Evolutionary conservation across 805 yeast genomes (phyloP), one percentile per base, ranked within the genome.

Genomic region (Metschnikowia orientalis): DNA sequence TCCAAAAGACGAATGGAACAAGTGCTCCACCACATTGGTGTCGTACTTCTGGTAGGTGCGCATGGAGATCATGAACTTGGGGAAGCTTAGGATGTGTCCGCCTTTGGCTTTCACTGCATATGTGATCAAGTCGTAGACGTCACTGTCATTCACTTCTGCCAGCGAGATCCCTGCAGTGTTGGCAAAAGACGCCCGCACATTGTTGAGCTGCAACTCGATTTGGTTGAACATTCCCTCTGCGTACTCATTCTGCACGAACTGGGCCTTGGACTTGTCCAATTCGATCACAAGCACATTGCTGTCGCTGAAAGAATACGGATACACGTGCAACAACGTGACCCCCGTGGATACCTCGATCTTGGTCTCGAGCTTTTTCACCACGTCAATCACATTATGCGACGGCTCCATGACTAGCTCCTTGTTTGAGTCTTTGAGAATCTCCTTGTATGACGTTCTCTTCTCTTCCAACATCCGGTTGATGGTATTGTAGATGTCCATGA

Each of bases 231-330:
- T 49, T 5, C 63, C 67, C 17, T 63, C 53, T 4, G 63, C 57
- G 11, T 66, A 62, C 27, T 66, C 71, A 30, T 63, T 62, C 44
- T 75, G 77, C 7, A 71, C 59, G 47, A 74, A 75, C n/a, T 53
- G 54, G 7, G 75, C 82, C n/a, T 54, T 57, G 2, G 79, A 57
- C 24, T 73, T 69, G 25, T 77, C 81, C 19, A 81, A 58, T 32
- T 67, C 70, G 3, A 81, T 57, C 3, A 78, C 79, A 42, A 90
- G 61, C 0, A 84, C 95, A 44, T 81, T 86, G 2, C 80, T 57
- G 48, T 92, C 97, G 26, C 75, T 65, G 38, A 90, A 69, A 6
- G 92, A 77, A 23, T 87, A 81, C 1, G 98, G 97, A 49, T 82
- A 89, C 0, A 88, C 71, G 34, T 81, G 87, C 1, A 81, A 40